Base-by-base conservation (phyloP, 1,284 basidiomycete species). In the Rhodotorula mucilaginosa region DNA sequence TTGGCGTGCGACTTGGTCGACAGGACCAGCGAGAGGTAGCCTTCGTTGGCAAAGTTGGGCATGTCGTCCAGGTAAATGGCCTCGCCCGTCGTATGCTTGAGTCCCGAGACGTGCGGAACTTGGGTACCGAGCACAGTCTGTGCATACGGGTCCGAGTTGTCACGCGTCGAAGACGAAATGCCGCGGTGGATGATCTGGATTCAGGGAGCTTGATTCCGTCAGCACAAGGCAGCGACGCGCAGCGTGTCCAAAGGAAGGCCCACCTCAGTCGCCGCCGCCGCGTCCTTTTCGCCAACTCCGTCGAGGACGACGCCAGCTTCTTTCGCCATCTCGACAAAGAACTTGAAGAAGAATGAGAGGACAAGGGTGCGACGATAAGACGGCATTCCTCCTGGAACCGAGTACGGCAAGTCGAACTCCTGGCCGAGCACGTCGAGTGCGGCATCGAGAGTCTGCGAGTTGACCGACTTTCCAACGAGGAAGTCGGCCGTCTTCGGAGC, bases 381-480 rank as follows among this genome's bases (percentile, higher is more conserved):
- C 13, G 81, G 76, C 81, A 82, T 82, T 6, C 81, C 81, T 59
- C 81, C 81, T 5, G 81, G 81, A 5, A 82, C 81, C 46, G 76
- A 73, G 73, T 70, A 81, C 2, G 78, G 77, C 0, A 82, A 72
- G 49, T 77, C 75, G 68, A 81, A 80, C 61, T 82, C 81, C 21
- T 70, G 26, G 16, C 59, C 65, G 34, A 76, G 67, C 5, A 68
- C 44, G 31, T 70, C 74, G 54, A 72, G 66, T 3, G 71, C 71
- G 6, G 47, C 66, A 12, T 75, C 61, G 52, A 75, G 66, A n/a
- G 74, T 74, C 10, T 56, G 15, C 10, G 67, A 54, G 8, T 31
- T 52, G 61, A 75, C 70, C 6, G 77, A 68, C 46, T 80, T 70
- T 23, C 67, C 72, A 15, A 67, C 49, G 58, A 81, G 65, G 68